A percentile compares a stretch with the other conserved stretches of the same genome.
These are phyloP conservation scores for Trichoderma gracile DNA, from an alignment of 2,329 filamentous ascomycete genomes.

Conservation along the genomic window DNA sequence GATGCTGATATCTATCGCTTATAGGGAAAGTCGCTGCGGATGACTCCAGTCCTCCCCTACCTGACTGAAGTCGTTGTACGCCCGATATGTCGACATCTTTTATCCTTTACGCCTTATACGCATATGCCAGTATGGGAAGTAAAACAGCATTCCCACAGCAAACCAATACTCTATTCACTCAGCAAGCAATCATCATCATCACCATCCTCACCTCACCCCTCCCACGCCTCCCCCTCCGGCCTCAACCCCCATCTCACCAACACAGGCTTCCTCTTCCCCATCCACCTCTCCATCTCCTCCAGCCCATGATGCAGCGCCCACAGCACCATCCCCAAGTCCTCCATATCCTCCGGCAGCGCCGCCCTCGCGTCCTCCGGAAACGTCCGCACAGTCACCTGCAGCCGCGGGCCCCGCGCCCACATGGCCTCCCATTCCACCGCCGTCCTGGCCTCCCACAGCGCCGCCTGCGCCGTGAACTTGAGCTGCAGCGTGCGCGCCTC, in stretches of 20 bases:
- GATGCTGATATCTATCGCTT: no score
- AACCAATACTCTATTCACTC: no score
- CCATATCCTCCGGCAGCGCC: slow-evolving; percentile 11
- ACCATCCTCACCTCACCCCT: neutral
- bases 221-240: neutral
- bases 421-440: slow-evolving; percentile 20
- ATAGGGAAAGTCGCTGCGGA: no score
- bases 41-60: no score
- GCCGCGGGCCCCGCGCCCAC: slow-evolving; percentile 13
- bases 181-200: neutral
- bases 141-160: no score
- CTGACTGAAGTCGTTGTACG: no score
- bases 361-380: neutral
- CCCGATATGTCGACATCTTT: no score
- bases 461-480: slow-evolving; percentile 22
- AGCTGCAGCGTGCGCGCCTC: slow-evolving; percentile 16
- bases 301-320: slow-evolving; percentile 17
- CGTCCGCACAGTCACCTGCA: slow-evolving; percentile 8
- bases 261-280: neutral
- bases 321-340: slow-evolving; percentile 13
- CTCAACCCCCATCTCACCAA: slow-evolving; percentile 12
- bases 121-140: no score
- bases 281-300: slow-evolving; percentile 13
- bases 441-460: slow-evolving; percentile 24
- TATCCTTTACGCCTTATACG: no score